These are phyloP conservation scores for Moricandia moricandioides DNA, from an alignment of 345 rosid genomes.

Conservation along the genomic window DNA sequence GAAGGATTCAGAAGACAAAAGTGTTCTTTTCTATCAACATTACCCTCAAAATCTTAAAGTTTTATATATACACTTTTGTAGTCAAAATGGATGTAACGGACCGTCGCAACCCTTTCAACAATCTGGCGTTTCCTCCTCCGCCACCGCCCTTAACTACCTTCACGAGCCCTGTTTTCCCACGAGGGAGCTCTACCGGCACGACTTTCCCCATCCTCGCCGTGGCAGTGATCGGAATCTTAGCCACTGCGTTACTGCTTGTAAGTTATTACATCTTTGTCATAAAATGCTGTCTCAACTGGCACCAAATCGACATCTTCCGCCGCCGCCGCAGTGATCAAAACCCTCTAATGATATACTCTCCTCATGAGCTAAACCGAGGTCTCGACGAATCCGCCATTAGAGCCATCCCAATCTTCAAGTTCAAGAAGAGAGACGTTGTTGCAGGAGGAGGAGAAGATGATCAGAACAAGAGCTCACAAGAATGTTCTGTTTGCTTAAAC, in stretches of 20 bases:
- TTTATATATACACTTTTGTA: neutral
- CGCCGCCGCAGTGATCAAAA: conserved; percentile 48
- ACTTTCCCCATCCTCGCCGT: conserved; percentile 67
- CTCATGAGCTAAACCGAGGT: conserved; percentile 52
- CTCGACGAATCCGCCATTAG: conserved; percentile 76
- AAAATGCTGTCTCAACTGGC: conserved; percentile 92
- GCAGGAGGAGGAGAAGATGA: conserved; percentile 35
- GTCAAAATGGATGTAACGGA: conserved; percentile 29
- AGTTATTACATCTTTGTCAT: conserved; percentile 86
- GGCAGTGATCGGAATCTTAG: conserved; percentile 78
- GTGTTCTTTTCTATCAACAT: neutral
- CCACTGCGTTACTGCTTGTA: conserved; percentile 78
- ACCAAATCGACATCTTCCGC: conserved; percentile 57
- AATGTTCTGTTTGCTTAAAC: conserved; percentile 84
- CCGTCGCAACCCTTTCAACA: conserved; percentile 33
- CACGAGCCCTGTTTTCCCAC: conserved; percentile 34
- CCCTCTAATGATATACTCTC: conserved; percentile 49
- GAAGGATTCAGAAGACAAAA: neutral
- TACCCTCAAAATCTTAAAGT: neutral
- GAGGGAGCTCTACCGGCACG: conserved; percentile 24
- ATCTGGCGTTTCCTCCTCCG: conserved; percentile 35
- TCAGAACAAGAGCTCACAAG: conserved; percentile 44
- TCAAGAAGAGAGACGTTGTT: conserved; percentile 48
- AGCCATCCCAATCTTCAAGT: conserved; percentile 72
- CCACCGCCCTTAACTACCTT: conserved; percentile 5